Evolutionary conservation across 2,329 filamentous ascomycete species (phyloP).

Genomic region (Claviceps sp.): DNA sequence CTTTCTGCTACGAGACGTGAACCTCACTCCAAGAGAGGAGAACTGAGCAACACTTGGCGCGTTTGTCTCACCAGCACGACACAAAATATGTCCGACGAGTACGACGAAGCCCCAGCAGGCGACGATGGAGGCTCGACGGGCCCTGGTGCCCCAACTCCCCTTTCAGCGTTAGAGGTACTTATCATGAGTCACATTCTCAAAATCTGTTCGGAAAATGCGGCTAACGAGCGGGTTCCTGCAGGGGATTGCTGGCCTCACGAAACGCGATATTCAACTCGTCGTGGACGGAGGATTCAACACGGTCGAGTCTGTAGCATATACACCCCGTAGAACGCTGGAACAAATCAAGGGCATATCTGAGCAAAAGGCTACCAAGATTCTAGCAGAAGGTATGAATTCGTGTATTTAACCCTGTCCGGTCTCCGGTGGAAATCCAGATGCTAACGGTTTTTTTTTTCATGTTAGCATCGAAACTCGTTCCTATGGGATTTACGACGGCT

Average conservation of each 20-base stretch:
- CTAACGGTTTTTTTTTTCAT: conserved; percentile 40
- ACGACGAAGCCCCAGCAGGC: conserved; percentile 49
- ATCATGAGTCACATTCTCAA: background rate
- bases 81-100: conserved; percentile 35
- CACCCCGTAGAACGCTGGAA: conserved; percentile 67
- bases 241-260: conserved; percentile 83
- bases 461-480: conserved; percentile 82
- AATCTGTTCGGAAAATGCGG: background rate
- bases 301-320: conserved; percentile 92
- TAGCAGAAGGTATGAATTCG: conserved; percentile 59
- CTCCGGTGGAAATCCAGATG: background rate
- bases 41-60: background rate
- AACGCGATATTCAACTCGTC: conserved; percentile 86
- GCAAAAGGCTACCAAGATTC: conserved; percentile 83
- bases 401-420: background rate
- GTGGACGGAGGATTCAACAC: conserved; percentile 90
- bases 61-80: background rate
- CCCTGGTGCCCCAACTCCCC: conserved; percentile 85
- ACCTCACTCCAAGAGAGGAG: background rate
- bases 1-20: background rate
- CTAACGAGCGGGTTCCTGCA: conserved; percentile 20
- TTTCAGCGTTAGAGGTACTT: conserved; percentile 72
- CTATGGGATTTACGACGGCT: conserved; percentile 97
- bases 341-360: conserved; percentile 98
- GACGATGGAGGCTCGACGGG: conserved; percentile 65